Percentiles rank a stretch among this genome's conserved stretches.
These are phyloP conservation scores for Taxillus chinensis DNA, from an alignment of 164 flowering plant species.

Conservation along the genomic window DNA sequence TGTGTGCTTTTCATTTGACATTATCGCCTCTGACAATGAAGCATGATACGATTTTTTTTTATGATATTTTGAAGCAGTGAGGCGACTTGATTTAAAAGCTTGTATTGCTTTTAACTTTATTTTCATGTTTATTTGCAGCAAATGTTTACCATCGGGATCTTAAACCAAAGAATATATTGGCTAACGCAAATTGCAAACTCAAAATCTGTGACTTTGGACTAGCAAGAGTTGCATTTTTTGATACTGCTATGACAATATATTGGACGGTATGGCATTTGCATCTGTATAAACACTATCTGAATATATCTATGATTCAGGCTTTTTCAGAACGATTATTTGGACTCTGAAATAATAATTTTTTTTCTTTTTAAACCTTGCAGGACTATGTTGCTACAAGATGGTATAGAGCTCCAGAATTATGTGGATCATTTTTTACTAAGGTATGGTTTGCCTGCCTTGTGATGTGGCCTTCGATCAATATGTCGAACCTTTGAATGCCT, in stretches of 20 bases:
- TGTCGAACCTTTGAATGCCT: no score
- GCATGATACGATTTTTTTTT: no score
- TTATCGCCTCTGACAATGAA: no score
- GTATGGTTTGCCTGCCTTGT: conserved; percentile 18
- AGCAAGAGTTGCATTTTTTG: conserved; percentile 62
- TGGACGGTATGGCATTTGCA: conserved; percentile 41
- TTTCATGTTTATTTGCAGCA: conserved; percentile 29
- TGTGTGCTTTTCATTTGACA: background rate
- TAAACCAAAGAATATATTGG: conserved; percentile 62
- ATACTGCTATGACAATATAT: conserved; percentile 45
- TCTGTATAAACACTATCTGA: no score
- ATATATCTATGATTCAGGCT: background rate
- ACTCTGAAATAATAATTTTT: background rate
- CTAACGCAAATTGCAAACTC: conserved; percentile 67
- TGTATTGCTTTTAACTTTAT: no score
- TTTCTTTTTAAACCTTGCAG: conserved; percentile 17
- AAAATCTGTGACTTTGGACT: conserved; percentile 61
- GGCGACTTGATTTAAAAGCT: no score
- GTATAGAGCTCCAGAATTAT: conserved; percentile 74
- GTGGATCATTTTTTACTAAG: conserved; percentile 66
- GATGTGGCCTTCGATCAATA: no score
- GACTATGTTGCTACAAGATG: conserved; percentile 77
- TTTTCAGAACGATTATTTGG: background rate
- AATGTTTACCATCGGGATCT: conserved; percentile 66
- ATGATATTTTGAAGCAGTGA: no score